These are phyloP conservation scores for Trifolium fragiferum DNA, from an alignment of 306 rosid species.

Conservation along the genomic window DNA sequence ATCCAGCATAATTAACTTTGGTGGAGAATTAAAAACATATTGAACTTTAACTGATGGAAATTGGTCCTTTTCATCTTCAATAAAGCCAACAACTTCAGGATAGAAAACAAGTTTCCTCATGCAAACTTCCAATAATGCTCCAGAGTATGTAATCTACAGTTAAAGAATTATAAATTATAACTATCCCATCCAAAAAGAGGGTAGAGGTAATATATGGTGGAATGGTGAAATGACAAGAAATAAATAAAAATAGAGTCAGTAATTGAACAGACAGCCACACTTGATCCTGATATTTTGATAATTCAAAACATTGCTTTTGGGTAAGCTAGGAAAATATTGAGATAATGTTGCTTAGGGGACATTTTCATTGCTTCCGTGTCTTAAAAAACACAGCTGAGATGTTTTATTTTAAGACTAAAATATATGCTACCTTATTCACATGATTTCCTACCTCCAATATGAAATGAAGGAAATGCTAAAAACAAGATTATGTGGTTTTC, in stretches of 20 bases:
- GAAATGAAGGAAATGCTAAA: slow-evolving; percentile 13
- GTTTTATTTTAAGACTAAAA: not conserved
- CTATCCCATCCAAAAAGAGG: not conserved
- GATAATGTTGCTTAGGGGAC: slow-evolving; percentile 13
- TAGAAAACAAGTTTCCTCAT: slow-evolving; percentile 95
- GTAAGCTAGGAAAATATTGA: slow-evolving; percentile 19
- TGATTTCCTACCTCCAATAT: slow-evolving; percentile 13
- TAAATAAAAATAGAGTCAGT: not conserved
- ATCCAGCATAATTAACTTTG: slow-evolving; percentile 84
- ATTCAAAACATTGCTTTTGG: not conserved
- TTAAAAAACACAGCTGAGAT: not conserved
- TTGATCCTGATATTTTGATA: not conserved
- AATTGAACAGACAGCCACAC: slow-evolving; percentile 1
- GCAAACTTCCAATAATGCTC: slow-evolving; percentile 90
- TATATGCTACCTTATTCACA: not conserved
- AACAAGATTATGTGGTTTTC: not conserved
- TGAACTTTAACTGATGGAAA: slow-evolving; percentile 80
- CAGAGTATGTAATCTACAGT: slow-evolving; percentile 77
- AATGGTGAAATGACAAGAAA: slow-evolving; percentile 24
- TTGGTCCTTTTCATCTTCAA: slow-evolving; percentile 84
- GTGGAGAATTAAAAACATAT: slow-evolving; percentile 86
- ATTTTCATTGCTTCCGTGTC: not conserved
- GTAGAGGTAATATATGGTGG: slow-evolving; percentile 2
- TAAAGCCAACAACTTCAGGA: slow-evolving; percentile 91
- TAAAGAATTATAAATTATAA: slow-evolving; percentile 21